Evolutionary conservation across 2,329 filamentous ascomycete species (phyloP).

Genomic region (Grosmannia clavigera): DNA sequence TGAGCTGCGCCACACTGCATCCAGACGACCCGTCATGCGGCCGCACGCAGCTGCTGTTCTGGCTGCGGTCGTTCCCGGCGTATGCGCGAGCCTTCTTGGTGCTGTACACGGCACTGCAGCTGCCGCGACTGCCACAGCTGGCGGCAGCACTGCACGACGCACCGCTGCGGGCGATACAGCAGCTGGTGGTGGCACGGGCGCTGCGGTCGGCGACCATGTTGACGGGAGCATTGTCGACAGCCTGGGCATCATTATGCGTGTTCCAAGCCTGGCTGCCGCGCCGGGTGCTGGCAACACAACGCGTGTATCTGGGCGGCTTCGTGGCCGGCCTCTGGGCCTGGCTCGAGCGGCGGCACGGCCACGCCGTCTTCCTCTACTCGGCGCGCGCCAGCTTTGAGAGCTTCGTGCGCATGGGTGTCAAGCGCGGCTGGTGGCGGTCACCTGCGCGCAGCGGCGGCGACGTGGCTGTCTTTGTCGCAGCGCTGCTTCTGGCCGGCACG

Average conservation of each 20-base stretch:
- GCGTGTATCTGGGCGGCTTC: conserved; percentile 84
- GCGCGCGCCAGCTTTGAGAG: conserved; percentile 69
- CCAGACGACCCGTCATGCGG: conserved; percentile 78
- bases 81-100: conserved; percentile 67
- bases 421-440: conserved; percentile 85
- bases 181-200: conserved; percentile 53
- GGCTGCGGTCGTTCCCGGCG: conserved; percentile 69
- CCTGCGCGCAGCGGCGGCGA: conserved; percentile 66
- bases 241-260: conserved; percentile 82
- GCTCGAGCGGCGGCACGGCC: conserved; percentile 52
- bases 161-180: conserved; percentile 55
- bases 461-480: conserved; percentile 68
- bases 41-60: conserved; percentile 78
- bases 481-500: conserved; percentile 64
- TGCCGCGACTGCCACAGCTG: conserved; percentile 43
- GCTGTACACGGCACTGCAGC: conserved; percentile 57
- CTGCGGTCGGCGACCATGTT: conserved; percentile 66
- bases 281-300: conserved; percentile 62
- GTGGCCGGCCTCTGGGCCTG: conserved; percentile 77
- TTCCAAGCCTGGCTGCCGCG: conserved; percentile 72
- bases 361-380: conserved; percentile 66
- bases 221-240: conserved; percentile 71
- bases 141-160: conserved; percentile 50
- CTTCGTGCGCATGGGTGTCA: conserved; percentile 87
- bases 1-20: conserved; percentile 84